phyloP scores from a whole-genome alignment of 345 rosid genomes.

The Corchorus olitorius region DNA sequence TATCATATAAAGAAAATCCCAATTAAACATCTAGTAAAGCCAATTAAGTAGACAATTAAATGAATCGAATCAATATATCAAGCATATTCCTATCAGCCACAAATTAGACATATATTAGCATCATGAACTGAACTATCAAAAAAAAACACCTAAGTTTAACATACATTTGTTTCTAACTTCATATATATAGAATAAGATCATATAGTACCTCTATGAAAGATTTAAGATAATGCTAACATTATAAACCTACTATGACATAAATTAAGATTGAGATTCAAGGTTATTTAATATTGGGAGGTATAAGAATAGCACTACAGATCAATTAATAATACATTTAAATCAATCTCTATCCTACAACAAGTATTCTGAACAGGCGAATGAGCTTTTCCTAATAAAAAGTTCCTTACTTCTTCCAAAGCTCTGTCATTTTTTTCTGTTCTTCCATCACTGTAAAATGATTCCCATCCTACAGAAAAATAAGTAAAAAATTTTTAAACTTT shows the following conservation, averaged over 20 bases:
- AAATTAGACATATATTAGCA: background rate
- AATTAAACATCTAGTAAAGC: slow-evolving; percentile 7
- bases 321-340: background rate
- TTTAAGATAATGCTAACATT: background rate
- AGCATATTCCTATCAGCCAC: background rate
- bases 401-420: slow-evolving; percentile 76
- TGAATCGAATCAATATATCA: slow-evolving; percentile 5
- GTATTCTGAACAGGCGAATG: background rate
- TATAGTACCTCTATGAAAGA: background rate
- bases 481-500: background rate
- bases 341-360: background rate
- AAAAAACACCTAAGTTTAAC: background rate
- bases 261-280: background rate
- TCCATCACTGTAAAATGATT: slow-evolving; percentile 52
- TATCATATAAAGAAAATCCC: slow-evolving; percentile 10
- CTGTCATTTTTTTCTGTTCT: slow-evolving; percentile 64
- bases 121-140: background rate
- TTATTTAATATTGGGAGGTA: background rate
- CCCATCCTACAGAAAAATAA: slow-evolving; percentile 43
- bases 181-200: background rate
- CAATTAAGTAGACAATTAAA: background rate
- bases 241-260: background rate
- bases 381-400: slow-evolving; percentile 12
- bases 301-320: background rate
- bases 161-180: background rate